Conservation (phyloP, 2,329 filamentous ascomycete genomes). For the Leptographium galeiforme region DNA sequence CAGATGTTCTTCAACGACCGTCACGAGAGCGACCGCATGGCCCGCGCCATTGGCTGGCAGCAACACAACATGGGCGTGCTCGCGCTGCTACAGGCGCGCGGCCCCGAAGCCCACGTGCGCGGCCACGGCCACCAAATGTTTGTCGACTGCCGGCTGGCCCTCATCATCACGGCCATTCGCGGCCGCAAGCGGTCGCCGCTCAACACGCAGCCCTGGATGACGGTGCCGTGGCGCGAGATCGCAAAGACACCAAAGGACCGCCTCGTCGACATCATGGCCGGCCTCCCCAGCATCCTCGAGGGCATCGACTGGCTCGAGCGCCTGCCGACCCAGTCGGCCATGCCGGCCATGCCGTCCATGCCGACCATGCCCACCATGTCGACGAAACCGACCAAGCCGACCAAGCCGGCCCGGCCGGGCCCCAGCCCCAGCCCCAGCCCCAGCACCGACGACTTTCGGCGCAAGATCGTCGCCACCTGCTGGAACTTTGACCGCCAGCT, state of each 20-base stretch:
- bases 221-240: conserved; percentile 10
- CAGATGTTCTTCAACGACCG: conserved; percentile 12
- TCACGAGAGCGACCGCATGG: conserved; percentile 9
- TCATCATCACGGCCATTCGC: conserved; percentile 9
- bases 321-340: background rate
- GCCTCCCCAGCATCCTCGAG: conserved; percentile 11
- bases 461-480: conserved; percentile 1
- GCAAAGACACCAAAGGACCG: conserved; percentile 11
- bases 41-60: conserved; percentile 10
- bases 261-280: conserved; percentile 11
- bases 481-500: conserved; percentile 9
- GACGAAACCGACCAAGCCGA: no score
- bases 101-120: conserved; percentile 8
- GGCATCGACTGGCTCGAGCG: conserved; percentile 7
- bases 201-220: conserved; percentile 11
- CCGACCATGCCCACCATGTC: no score
- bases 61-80: conserved; percentile 11
- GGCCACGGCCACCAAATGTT: conserved; percentile 13
- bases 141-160: conserved; percentile 11
- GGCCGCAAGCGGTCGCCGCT: conserved; percentile 8
- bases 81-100: conserved; percentile 8
- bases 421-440: no score
- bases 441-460: background rate
- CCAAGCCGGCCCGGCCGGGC: no score
- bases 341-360: no score